A percentile compares a stretch with the other conserved stretches of the same genome.
phyloP scores from a whole-genome alignment of 257 asterid species.

The Prunella vulgaris region DNA sequence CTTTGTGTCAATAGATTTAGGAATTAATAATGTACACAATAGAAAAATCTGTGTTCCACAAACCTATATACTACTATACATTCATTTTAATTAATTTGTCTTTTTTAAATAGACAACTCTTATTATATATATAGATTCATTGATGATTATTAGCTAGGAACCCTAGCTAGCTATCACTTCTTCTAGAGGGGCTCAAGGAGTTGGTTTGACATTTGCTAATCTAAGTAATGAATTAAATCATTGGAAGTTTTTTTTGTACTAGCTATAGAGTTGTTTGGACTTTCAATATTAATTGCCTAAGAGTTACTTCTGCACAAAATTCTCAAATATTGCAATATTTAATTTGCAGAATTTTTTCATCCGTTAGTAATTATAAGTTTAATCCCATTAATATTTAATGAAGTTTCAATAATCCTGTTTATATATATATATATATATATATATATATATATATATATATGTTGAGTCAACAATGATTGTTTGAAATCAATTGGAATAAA shows the following conservation, averaged over 20 bases:
- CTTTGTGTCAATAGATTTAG: conserved; percentile 23
- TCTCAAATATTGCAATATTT: not conserved
- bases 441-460: too few species aligned
- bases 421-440: not conserved
- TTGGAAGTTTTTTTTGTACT: conserved; percentile 16
- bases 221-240: conserved; percentile 4
- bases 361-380: not conserved
- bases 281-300: conserved; percentile 22
- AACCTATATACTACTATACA: conserved; percentile 21
- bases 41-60: conserved; percentile 23
- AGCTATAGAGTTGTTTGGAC: conserved; percentile 36
- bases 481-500: too few species aligned
- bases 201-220: conserved; percentile 41
- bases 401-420: not conserved
- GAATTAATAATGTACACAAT: conserved; percentile 27
- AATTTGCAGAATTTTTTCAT: not conserved
- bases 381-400: not conserved
- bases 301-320: conserved; percentile 5
- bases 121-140: conserved; percentile 34
- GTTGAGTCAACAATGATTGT: too few species aligned
- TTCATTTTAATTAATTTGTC: conserved; percentile 21
- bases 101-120: conserved; percentile 17
- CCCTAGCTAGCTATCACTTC: conserved; percentile 8
- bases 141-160: conserved; percentile 20
- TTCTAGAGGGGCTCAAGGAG: conserved; percentile 41